phyloP scores from a whole-genome alignment of 495 filamentous ascomycete genomes.

The Tuber umbilicatum region DNA sequence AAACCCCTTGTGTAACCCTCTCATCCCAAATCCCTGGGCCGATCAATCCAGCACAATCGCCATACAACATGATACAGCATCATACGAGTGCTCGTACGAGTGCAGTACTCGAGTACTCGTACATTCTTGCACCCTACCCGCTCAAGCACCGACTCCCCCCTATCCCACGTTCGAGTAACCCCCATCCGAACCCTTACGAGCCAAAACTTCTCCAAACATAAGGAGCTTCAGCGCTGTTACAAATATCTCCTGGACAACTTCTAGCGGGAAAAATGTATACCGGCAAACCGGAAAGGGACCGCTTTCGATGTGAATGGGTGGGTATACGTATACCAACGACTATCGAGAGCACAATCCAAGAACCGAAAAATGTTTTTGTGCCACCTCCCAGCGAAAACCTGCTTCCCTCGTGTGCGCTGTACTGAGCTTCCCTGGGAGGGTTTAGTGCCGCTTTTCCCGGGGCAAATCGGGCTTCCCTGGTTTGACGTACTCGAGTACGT shows the following conservation, averaged over 20 bases:
- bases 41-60: background rate
- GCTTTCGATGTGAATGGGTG: too few species aligned
- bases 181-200: background rate
- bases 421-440: background rate
- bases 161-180: background rate
- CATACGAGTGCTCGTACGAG: too few species aligned
- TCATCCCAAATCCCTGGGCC: background rate
- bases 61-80: too few species aligned
- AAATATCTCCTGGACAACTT: background rate
- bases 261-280: background rate
- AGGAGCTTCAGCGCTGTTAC: background rate
- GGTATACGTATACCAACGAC: background rate
- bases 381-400: background rate
- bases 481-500: too few species aligned
- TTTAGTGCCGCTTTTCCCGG: background rate
- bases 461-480: background rate
- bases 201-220: background rate
- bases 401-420: background rate
- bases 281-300: too few species aligned
- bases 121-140: too few species aligned
- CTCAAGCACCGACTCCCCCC: background rate
- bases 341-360: background rate
- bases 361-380: background rate
- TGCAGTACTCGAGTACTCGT: background rate
- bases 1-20: conserved; percentile 19